Base-by-base conservation (phyloP, 2,329 filamentous ascomycete species). In the Venturia effusa region DNA sequence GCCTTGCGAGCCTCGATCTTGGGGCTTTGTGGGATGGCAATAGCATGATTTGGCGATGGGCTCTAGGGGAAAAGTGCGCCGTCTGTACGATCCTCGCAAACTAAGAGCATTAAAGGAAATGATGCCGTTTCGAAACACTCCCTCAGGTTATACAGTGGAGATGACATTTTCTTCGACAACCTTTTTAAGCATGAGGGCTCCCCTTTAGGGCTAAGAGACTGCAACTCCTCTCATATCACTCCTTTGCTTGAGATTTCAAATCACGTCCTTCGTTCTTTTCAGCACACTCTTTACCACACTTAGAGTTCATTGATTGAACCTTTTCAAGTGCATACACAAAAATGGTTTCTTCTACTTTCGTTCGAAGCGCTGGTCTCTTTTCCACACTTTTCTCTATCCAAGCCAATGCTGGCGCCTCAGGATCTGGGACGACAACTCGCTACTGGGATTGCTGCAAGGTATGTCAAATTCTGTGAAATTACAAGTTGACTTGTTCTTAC, bases 401-500 rank as follows among this genome's bases (percentile, higher is more conserved):
- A 22, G 51, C 30, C 30, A 32, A 57, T 32, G 51, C 51, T n/a
- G 48, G 48, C 40, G 61, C 65, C 48, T 69, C 70, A 43, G 70
- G 70, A 51, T 68, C 70, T 27, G 74, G 74, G 45, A 68, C 61
- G 32, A 75, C 74, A 37, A 74, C 73, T 22, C 71, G 74, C 61
- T 75, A 75, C 68, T 75, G 83, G 81, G 84, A 87, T 71, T 87
- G 84, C 77, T 87, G 84, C 75, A 88, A 88, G 77, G 80, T 83
- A 24, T 32, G 51, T 34, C 8, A 19, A 34, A 13, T 1, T n/a
- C 15, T 17, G 4, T 34, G 8, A 6, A 17, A 2, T 6, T 17
- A 27, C 1, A 34, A 57, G 5, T 1, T 19, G 3, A 15, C 10
- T 34, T 24, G 6, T n/a, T 34, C 19, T 41, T 22, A 41, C 34